Evolutionary conservation across 768 basidiomycete genomes (phyloP), one percentile per base, ranked within the genome.

Genomic region (Cystobasidiopsis lactophilus): DNA sequence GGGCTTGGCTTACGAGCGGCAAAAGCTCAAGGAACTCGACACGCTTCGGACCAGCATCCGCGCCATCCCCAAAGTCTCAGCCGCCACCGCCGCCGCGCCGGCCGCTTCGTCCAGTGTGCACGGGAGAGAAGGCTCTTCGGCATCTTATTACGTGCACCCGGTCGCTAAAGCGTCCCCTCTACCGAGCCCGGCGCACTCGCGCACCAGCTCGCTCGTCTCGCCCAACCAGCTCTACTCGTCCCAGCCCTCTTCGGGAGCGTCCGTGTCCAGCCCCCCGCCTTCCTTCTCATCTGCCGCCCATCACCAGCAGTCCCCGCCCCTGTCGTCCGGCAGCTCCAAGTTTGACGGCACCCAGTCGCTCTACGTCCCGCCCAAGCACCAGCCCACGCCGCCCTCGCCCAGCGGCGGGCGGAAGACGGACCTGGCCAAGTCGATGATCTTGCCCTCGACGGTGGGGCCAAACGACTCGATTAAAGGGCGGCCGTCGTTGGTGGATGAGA

Each of bases 1-100:
- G 18, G 79, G 80, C 26, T 77, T 96, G 60, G 77, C 88, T 72
- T 93, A 86, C 63, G 89, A 96, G 65, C 75, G 79, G 45, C 39
- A 56, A 52, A 52, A 52, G 26, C 44, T 45, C 13, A 23, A 49
- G 44, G 53, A 35, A 24, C n/a, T 38, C 14, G 53, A 54, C 21
- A 19, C 37, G 48, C 53, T 52, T 53, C 24, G 48, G 21, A 27
- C 5, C 4, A 16, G 11, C n/a, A 19, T 50, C 19, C 16, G 13
- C 10, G 27, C 29, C 48, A 50, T 31, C 11, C 30, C 48, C 4
- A 23, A 41, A 7, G 19, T 41, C 40, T 10, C 10, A 5, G 5
- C 18, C 40, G 7, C 7, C 7, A n/a, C 7, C 7, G 40, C 40
- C 10, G 40, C 40, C 40, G 14, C 10, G 5, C 19, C 40, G 38